phyloP scores from a whole-genome alignment of 495 filamentous ascomycete species.

The Neurospora sp. region DNA sequence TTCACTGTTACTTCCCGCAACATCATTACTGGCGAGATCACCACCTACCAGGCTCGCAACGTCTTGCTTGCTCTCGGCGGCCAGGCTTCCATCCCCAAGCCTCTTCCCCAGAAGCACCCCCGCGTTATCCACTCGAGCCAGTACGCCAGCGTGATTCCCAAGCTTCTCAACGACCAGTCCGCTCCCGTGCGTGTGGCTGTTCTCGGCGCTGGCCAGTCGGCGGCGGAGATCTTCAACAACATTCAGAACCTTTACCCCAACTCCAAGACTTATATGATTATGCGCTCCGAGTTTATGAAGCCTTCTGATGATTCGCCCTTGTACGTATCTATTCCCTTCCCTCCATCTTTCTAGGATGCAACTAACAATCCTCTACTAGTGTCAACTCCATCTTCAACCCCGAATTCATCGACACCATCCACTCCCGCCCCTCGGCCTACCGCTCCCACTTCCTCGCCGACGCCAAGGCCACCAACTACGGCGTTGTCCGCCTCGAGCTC shows the following conservation, averaged over 20 bases:
- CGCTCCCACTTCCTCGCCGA: constrained; percentile 51
- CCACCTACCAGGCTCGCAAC: constrained; percentile 49
- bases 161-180: constrained; percentile 47
- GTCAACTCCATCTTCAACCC: constrained; percentile 97
- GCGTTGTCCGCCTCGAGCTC: constrained; percentile 77
- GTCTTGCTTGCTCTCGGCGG: constrained; percentile 84
- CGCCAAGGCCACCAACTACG: constrained; percentile 81
- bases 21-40: constrained; percentile 21
- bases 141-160: constrained; percentile 56
- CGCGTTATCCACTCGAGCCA: constrained; percentile 84
- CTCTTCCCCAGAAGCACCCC: constrained; percentile 48
- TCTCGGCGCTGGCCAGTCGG: constrained; percentile 81
- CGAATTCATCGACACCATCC: constrained; percentile 64
- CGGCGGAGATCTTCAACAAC: constrained; percentile 91
- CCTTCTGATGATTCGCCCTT: constrained; percentile 95
- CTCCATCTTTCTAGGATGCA: background rate
- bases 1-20: constrained; percentile 37
- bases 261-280: constrained; percentile 63
- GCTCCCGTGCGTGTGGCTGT: constrained; percentile 66
- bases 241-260: constrained; percentile 74
- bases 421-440: constrained; percentile 47
- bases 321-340: constrained; percentile 37
- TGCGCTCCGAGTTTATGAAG: constrained; percentile 67
- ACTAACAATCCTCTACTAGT: constrained; percentile 33
- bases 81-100: constrained; percentile 61